phyloP scores from a whole-genome alignment of 2,329 filamentous ascomycete genomes.

The Pyrenochaeta sp. region DNA sequence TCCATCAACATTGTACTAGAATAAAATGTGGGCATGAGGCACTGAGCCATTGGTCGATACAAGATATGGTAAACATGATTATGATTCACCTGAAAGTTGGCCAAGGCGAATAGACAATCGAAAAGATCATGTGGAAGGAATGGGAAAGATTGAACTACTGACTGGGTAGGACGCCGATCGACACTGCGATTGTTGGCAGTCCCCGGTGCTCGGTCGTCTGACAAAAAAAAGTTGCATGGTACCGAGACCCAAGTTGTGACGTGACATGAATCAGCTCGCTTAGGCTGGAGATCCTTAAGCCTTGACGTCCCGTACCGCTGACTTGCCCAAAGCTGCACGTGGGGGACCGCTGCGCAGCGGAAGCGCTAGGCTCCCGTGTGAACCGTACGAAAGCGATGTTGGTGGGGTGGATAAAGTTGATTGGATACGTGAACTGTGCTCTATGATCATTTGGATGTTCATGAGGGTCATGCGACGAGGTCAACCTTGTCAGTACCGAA shows the following conservation, averaged over 20 bases:
- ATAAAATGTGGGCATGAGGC: too few species aligned
- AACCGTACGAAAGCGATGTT: not conserved
- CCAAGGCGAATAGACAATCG: not conserved
- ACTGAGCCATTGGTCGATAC: too few species aligned
- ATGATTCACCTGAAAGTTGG: too few species aligned
- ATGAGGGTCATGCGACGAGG: not conserved
- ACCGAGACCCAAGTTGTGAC: not conserved
- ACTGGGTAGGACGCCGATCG: not conserved
- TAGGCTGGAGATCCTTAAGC: not conserved
- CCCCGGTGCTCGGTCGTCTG: not conserved
- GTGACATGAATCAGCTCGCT: not conserved
- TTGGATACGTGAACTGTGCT: not conserved
- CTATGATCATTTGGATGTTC: not conserved
- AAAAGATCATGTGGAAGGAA: not conserved
- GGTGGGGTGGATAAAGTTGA: conserved; percentile 1
- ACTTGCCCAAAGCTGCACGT: not conserved
- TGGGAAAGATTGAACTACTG: not conserved
- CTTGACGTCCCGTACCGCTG: conserved; percentile 4
- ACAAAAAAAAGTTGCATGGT: not conserved
- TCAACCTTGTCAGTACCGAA: not conserved
- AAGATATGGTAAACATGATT: too few species aligned
- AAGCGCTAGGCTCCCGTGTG: conserved; percentile 4
- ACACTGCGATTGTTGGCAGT: not conserved
- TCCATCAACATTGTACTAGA: too few species aligned
- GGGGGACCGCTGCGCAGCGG: conserved; percentile 2